These are phyloP conservation scores for Kalmusia sp. DNA, from an alignment of 2,329 filamentous ascomycete species.

Conservation along the genomic window DNA sequence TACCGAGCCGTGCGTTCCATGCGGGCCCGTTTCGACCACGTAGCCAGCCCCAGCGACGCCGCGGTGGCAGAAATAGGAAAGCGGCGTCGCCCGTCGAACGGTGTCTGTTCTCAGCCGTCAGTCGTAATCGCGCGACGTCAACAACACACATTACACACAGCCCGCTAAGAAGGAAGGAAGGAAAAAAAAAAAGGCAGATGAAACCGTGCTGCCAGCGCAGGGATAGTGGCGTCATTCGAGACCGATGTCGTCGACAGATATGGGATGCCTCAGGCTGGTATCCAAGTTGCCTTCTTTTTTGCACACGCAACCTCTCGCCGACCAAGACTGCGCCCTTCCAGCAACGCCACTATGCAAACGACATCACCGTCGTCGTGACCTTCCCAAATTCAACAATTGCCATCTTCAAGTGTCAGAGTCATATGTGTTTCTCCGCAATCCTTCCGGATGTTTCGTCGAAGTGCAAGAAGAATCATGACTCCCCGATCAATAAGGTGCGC, in stretches of 20 bases:
- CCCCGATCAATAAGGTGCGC: too few species aligned
- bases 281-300: slow-evolving; percentile 5
- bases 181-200: neutral
- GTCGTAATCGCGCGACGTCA: neutral
- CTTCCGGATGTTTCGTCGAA: too few species aligned
- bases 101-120: neutral
- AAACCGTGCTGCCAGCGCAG: neutral
- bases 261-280: neutral
- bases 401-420: too few species aligned
- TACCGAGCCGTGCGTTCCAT: neutral
- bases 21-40: neutral
- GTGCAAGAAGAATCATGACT: too few species aligned
- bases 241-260: neutral
- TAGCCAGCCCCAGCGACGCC: neutral
- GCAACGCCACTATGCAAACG: neutral
- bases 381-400: too few species aligned
- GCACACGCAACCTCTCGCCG: neutral
- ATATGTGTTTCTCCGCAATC: too few species aligned
- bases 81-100: neutral
- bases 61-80: neutral
- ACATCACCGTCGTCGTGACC: too few species aligned
- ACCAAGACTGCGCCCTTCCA: neutral
- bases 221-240: slow-evolving; percentile 1
- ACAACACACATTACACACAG: too few species aligned
- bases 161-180: too few species aligned